Evolutionary conservation across 148 eudicot species (phyloP), one percentile per base, ranked within the genome.

Genomic region (Rhododendron kiyosumense): DNA sequence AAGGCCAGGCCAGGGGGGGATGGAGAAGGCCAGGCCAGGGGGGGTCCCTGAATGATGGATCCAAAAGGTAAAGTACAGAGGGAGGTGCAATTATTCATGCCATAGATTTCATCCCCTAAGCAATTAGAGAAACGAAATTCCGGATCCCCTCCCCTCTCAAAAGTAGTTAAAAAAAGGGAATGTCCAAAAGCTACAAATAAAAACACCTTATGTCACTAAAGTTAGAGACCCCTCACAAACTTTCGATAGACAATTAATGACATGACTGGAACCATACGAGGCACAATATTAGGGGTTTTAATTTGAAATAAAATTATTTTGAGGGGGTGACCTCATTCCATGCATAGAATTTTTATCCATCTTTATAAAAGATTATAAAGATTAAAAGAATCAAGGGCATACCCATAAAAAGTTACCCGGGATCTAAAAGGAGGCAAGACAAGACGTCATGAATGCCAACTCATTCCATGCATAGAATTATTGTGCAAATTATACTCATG

Each of bases 21-120:
- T 0, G 32, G 32, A 1, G 32, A 1, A 1, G n/a, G n/a, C n/a
- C n/a, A n/a, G n/a, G 34, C 34, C 34, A 34, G 26, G 3, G 24
- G 17, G 86, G 84, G 80, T 13, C 88, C 87, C 67, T 67, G 82
- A 88, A 88, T 90, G 88, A 88, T 88, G 85, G 88, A 88, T 83
- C 81, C 88, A 88, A 87, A 85, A 85, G 91, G 86, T 87, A 81
- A 88, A 89, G 85, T 84, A 87, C 88, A 89, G 83, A 86, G 51
- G 18, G 14, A 81, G 82, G 59, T 74, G 83, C 91, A 91, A 89
- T 84, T 87, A 88, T 91, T 88, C 88, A 85, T 76, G 46, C 84
- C 81, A 89, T 89, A 15, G 86, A 88, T 61, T 88, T 88, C 91
- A 89, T 89, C 85, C 85, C 49, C 59, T 71, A 89, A 81, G 73